Evolutionary conservation across 2,329 filamentous ascomycete species (phyloP).

Genomic region (Cadophora gregata): DNA sequence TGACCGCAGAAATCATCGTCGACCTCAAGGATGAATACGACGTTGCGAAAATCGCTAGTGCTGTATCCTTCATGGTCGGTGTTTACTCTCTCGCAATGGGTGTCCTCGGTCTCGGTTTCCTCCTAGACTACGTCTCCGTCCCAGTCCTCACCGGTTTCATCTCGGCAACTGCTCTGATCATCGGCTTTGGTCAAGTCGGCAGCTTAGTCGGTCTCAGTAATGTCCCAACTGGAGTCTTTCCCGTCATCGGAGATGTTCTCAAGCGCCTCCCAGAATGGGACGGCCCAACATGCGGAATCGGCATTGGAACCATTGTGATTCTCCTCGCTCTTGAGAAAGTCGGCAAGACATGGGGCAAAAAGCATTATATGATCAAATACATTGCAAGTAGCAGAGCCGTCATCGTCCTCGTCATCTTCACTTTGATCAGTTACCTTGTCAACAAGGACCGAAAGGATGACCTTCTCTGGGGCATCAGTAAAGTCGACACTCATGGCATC

Average conservation of each 20-base stretch:
- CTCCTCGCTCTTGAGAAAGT: conserved; percentile 62
- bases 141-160: conserved; percentile 71
- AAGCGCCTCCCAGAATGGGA: conserved; percentile 61
- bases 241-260: conserved; percentile 65
- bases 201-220: conserved; percentile 44
- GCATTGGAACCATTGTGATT: conserved; percentile 56
- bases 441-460: conserved; percentile 55
- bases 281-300: conserved; percentile 63
- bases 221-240: conserved; percentile 58
- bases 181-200: conserved; percentile 66
- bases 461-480: conserved; percentile 59
- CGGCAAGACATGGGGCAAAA: conserved; percentile 63
- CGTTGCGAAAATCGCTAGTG: conserved; percentile 62
- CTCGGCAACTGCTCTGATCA: conserved; percentile 68
- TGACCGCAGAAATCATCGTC: conserved; percentile 65
- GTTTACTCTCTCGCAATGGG: conserved; percentile 64
- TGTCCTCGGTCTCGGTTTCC: conserved; percentile 66
- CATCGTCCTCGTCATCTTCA: conserved; percentile 65
- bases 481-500: conserved; percentile 63
- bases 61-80: conserved; percentile 68
- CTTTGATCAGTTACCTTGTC: conserved; percentile 66
- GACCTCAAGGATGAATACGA: conserved; percentile 58
- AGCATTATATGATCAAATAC: conserved; percentile 62
- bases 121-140: conserved; percentile 69
- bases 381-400: conserved; percentile 65